A percentile compares a stretch with the other conserved stretches of the same genome.
Conservation (phyloP, 2,329 filamentous ascomycete genomes). For the Aureobasidium sp. region DNA sequence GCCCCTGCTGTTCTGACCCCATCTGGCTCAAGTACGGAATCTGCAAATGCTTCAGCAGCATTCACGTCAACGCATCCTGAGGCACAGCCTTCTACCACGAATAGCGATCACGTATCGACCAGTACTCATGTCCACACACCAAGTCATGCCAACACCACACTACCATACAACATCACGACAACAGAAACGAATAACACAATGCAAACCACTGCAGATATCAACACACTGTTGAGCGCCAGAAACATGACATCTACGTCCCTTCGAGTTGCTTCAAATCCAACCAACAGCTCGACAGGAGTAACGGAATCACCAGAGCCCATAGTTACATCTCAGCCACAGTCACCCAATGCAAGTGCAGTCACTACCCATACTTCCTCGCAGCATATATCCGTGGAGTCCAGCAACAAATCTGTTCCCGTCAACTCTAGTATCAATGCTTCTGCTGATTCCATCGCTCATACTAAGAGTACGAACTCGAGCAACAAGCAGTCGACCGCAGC, state of each 20-base stretch:
- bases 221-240: neutral
- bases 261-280: neutral
- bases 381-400: neutral
- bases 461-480: neutral
- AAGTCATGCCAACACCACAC: neutral
- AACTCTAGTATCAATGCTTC: neutral
- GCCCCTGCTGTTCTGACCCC: neutral
- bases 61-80: neutral
- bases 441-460: neutral
- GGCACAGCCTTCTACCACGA: neutral
- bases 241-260: neutral
- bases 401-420: neutral
- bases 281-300: neutral
- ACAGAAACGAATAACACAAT: conserved; percentile 39
- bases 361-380: neutral
- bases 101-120: neutral
- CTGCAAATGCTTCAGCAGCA: neutral
- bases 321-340: neutral
- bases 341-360: neutral
- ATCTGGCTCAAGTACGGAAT: neutral
- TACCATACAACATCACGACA: conserved; percentile 3
- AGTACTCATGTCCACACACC: neutral
- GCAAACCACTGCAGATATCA: neutral
- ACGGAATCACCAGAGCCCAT: neutral
- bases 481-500: neutral